Evolutionary conservation across 306 rosid genomes (phyloP).

Genomic region (Crataegus laevigata): DNA sequence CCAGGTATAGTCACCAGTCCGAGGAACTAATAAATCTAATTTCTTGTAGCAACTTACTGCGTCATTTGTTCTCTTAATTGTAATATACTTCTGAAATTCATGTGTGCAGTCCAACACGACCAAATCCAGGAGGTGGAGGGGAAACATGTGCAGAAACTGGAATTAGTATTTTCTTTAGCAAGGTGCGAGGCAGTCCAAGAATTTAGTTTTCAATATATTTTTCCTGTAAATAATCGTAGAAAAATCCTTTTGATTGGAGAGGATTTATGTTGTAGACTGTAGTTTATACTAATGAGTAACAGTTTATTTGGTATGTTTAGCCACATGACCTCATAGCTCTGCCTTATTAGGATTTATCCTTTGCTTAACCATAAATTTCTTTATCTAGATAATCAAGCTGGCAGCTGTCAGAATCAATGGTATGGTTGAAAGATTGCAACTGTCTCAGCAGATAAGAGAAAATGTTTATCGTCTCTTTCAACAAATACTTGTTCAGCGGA

Average conservation of each 20-base stretch:
- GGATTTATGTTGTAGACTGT: background rate
- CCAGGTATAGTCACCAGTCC: constrained; percentile 49
- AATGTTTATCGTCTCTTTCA: constrained; percentile 87
- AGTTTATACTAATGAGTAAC: background rate
- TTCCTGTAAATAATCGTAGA: background rate
- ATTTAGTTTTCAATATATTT: background rate
- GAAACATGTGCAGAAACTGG: constrained; percentile 99
- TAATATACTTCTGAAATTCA: constrained; percentile 7
- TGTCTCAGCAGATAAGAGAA: constrained; percentile 86
- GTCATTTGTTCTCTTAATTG: background rate
- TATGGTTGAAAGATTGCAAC: constrained; percentile 93
- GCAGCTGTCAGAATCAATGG: constrained; percentile 97
- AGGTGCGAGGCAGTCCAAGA: constrained; percentile 39
- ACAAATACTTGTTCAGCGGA: constrained; percentile 67
- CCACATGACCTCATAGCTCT: background rate
- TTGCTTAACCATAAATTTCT: background rate
- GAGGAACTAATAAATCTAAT: constrained; percentile 6
- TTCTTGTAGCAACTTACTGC: constrained; percentile 3
- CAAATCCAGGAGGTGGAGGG: constrained; percentile 98
- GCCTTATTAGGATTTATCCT: background rate
- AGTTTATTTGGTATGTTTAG: background rate
- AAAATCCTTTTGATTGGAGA: background rate
- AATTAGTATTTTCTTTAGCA: constrained; percentile 77
- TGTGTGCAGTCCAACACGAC: constrained; percentile 85
- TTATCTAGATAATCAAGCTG: constrained; percentile 67